These are phyloP conservation scores for Pichia sp. DNA, from an alignment of 1,139 yeast species.

Conservation along the genomic window DNA sequence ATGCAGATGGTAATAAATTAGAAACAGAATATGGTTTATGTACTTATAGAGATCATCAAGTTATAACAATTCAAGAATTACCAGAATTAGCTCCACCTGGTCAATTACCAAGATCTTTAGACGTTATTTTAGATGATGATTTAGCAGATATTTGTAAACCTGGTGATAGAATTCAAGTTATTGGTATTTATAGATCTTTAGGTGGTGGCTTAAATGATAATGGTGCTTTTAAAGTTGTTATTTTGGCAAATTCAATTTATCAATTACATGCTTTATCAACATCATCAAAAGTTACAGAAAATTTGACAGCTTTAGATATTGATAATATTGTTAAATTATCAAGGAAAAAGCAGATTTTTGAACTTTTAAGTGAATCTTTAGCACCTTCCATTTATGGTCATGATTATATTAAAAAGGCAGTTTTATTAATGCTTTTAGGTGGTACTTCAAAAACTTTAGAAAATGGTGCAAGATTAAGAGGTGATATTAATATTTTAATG, in stretches of 20 bases:
- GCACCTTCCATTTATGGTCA: constrained; percentile 97
- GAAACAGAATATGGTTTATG: constrained; percentile 91
- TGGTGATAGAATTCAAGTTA: constrained; percentile 92
- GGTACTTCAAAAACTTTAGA: constrained; percentile 93
- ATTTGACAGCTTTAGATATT: constrained; percentile 75
- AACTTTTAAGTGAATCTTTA: constrained; percentile 72
- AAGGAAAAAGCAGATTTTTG: constrained; percentile 64
- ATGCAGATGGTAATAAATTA: constrained; percentile 81
- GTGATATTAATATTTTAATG: constrained; percentile 92
- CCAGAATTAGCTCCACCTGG: constrained; percentile 99
- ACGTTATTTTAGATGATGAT: constrained; percentile 88
- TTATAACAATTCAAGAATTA: constrained; percentile 92
- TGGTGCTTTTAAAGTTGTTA: constrained; percentile 71
- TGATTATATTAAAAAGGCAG: constrained; percentile 86
- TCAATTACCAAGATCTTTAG: constrained; percentile 89
- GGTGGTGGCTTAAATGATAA: constrained; percentile 70
- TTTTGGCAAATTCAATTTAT: constrained; percentile 84
- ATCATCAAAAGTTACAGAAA: constrained; percentile 74
- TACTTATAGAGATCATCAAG: constrained; percentile 91
- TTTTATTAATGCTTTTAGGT: constrained; percentile 82
- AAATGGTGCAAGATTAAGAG: constrained; percentile 95
- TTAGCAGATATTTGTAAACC: constrained; percentile 89
- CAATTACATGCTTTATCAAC: constrained; percentile 84
- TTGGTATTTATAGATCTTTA: constrained; percentile 88
- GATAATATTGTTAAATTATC: constrained; percentile 80